A percentile compares a stretch with the other conserved stretches of the same genome.
phyloP scores from a whole-genome alignment of 768 basidiomycete species.

The Lactarius hengduanensis region DNA sequence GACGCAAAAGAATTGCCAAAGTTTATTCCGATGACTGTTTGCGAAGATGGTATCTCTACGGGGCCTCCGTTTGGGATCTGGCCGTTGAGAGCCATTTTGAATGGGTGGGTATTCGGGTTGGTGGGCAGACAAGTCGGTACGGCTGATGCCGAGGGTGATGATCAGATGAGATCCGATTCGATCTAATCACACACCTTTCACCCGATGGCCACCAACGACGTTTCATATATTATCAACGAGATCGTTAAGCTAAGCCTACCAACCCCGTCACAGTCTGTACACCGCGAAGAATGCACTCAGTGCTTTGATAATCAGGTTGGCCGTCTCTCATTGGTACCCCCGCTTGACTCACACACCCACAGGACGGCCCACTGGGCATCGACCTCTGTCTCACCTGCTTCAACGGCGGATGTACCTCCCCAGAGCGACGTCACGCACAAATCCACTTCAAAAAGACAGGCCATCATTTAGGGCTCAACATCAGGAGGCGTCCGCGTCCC shows the following conservation, averaged over 20 bases:
- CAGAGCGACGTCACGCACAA: constrained; percentile 65
- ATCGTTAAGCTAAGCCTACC: constrained; percentile 55
- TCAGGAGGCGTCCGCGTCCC: constrained; percentile 71
- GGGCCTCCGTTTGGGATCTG: constrained; percentile 51
- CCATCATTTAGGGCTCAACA: constrained; percentile 76
- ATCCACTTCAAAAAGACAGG: constrained; percentile 70
- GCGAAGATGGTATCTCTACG: constrained; percentile 37
- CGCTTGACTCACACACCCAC: constrained; percentile 6
- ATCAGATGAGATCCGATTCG: background rate
- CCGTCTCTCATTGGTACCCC: background rate
- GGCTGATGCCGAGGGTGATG: constrained; percentile 5
- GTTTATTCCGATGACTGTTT: constrained; percentile 88
- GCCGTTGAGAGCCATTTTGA: constrained; percentile 42
- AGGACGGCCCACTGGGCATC: constrained; percentile 75
- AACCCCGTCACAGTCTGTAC: constrained; percentile 65
- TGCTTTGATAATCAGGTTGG: constrained; percentile 92
- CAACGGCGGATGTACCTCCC: constrained; percentile 82
- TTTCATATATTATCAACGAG: constrained; percentile 36
- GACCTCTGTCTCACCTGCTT: constrained; percentile 93
- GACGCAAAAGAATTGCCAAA: constrained; percentile 95
- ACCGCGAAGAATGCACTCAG: constrained; percentile 94
- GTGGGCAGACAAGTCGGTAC: constrained; percentile 4
- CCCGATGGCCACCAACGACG: constrained; percentile 39
- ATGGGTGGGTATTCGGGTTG: constrained; percentile 12
- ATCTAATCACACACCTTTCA: constrained; percentile 15